Base-by-base conservation (phyloP, 768 basidiomycete genomes). In the Suillus plorans region DNA sequence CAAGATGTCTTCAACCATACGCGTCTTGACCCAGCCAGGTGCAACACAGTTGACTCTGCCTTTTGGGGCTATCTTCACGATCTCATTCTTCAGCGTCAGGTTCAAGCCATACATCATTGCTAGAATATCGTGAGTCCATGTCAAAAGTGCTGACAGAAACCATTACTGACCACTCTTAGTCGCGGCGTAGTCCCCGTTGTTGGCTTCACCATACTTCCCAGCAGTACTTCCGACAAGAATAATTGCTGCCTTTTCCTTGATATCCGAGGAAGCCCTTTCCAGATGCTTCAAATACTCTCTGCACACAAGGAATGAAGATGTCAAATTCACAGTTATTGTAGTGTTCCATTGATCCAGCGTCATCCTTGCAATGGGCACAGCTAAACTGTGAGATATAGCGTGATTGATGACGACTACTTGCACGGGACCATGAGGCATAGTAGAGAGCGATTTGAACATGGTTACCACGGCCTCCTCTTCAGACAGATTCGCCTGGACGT, bases 101-200 rank as follows among this genome's bases (percentile, higher is more conserved):
- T 84, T 85, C 41, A 92, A 71, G 1, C 90, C 91, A 66, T 89
- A 88, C 89, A 90, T 90, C 79, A 90, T 81, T 5, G 85, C 89
- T 89, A 22, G 20, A 41, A 56, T 28, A 16, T 28, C n/a, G 28
- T 1, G 9, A 31, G 18, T 18, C 4, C 20, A 42, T 8, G 22
- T 66, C 18, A 61, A 49, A 49, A 34, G 49, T 9, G 20, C 9
- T 8, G 12, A 7, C 47, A 7, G 14, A 7, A 66, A 6, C 13
- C 20, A 44, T 16, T 50, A 61, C 28, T 28, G 16, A 89, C 89
- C 89, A 69, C 89, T 90, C 78, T 90, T 90, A 6, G 85, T 79
- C 20, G 82, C 83, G 25, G 89, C 83, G 66, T 90, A 90, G 74
- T 90, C 89, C 0, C 84, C 84, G 71, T 90, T 85, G 4, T 83